Evolutionary conservation across 2,329 filamentous ascomycete species (phyloP).

Genomic region (Xylariaceae sp.): DNA sequence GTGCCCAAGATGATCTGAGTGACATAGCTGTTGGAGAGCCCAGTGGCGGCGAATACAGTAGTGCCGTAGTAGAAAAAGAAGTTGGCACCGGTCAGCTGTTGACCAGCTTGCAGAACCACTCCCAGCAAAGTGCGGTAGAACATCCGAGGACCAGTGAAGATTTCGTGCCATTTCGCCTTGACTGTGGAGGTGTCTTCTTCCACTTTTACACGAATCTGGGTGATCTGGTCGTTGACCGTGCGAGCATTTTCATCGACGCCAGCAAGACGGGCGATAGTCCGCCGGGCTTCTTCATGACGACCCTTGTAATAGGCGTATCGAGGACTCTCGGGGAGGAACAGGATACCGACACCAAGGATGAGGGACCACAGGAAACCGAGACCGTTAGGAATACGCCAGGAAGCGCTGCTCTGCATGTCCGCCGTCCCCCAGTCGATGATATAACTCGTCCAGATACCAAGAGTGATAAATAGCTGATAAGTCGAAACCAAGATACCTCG

Average conservation of each 20-base stretch:
- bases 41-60: conserved; percentile 63
- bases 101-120: conserved; percentile 59
- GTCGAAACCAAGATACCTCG: conserved; percentile 60
- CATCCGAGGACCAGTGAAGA: conserved; percentile 66
- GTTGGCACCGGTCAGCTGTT: conserved; percentile 66
- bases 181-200: conserved; percentile 43
- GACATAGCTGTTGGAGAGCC: conserved; percentile 60
- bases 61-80: conserved; percentile 65
- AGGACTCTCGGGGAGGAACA: conserved; percentile 53
- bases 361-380: conserved; percentile 54
- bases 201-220: conserved; percentile 49
- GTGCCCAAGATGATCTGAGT: conserved; percentile 65
- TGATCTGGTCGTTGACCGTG: conserved; percentile 44
- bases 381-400: conserved; percentile 61
- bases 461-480: conserved; percentile 67
- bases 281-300: conserved; percentile 44
- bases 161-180: conserved; percentile 51
- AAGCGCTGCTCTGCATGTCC: conserved; percentile 31
- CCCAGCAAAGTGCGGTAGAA: conserved; percentile 60
- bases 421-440: conserved; percentile 59
- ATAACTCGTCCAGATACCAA: conserved; percentile 59
- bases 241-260: conserved; percentile 37
- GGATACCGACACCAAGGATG: conserved; percentile 46
- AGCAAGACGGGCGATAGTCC: conserved; percentile 44
- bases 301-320: conserved; percentile 48